A percentile compares a stretch with the other conserved stretches of the same genome.
These are phyloP conservation scores for Phyllosticta citriasiana DNA, from an alignment of 2,329 filamentous ascomycete genomes.

Conservation along the genomic window DNA sequence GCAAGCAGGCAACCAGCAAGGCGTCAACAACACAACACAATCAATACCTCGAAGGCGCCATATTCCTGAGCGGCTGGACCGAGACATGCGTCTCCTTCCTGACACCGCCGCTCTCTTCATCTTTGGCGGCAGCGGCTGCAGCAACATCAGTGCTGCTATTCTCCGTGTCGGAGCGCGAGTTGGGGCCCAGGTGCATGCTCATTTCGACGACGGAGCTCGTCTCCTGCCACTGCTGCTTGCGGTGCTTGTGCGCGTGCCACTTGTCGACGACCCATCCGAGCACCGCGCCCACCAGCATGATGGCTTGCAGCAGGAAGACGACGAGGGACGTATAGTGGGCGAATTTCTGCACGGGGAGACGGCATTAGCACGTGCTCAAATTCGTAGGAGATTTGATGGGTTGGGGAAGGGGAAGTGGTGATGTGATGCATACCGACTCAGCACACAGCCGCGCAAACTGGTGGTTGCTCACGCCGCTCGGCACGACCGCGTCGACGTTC, in stretches of 20 bases:
- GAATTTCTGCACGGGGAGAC: conserved; percentile 26
- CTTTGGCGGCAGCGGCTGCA: not conserved
- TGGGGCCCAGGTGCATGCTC: not conserved
- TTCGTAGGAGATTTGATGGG: not conserved
- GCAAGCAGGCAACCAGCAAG: not conserved
- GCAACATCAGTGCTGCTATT: not conserved
- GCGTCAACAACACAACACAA: too few relatives aligned
- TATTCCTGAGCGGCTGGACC: not conserved
- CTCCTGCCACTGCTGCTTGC: conserved; percentile 19
- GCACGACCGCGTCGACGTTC: conserved; percentile 12
- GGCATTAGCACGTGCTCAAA: not conserved
- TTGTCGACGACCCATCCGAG: conserved; percentile 29
- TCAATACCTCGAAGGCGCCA: not conserved
- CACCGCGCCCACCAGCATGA: conserved; percentile 23
- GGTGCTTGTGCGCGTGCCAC: conserved; percentile 21
- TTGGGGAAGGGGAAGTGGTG: too few relatives aligned
- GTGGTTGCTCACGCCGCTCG: conserved; percentile 22
- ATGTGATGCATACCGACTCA: conserved; percentile 26
- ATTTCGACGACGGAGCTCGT: conserved; percentile 12
- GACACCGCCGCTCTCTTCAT: not conserved
- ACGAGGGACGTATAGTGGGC: conserved; percentile 34
- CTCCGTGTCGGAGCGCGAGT: not conserved
- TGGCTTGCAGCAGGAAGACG: conserved; percentile 29
- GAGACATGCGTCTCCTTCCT: not conserved
- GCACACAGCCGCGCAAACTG: conserved; percentile 31